Percentiles rank a stretch among this genome's conserved stretches.
phyloP scores from a whole-genome alignment of 148 eudicot genomes.

The Fagopyrum homotropicum region DNA sequence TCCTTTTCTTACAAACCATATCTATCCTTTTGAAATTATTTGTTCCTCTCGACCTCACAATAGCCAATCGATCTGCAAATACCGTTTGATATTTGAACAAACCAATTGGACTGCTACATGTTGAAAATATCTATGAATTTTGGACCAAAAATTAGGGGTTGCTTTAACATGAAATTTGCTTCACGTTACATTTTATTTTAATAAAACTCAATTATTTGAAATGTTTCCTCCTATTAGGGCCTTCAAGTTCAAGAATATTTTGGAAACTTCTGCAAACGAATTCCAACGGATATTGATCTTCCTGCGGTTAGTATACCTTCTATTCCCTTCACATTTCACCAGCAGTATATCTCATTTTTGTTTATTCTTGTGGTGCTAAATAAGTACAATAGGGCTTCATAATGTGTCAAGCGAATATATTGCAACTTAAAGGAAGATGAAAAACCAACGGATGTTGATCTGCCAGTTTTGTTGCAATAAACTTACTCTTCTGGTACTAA shows the following conservation, averaged over 20 bases:
- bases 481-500: not conserved
- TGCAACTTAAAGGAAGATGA: too few species aligned
- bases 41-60: too few species aligned
- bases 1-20: too few species aligned
- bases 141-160: too few species aligned
- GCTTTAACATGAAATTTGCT: not conserved
- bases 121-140: too few species aligned
- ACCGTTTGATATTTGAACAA: too few species aligned
- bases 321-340: not conserved
- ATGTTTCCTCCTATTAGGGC: slow-evolving; percentile 34
- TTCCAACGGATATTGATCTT: slow-evolving; percentile 92
- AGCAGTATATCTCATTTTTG: not conserved
- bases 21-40: too few species aligned
- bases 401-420: too few species aligned
- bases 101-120: too few species aligned
- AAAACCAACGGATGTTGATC: too few species aligned
- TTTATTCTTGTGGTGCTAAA: not conserved
- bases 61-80: too few species aligned
- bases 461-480: too few species aligned
- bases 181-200: not conserved
- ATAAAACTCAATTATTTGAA: not conserved
- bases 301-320: slow-evolving; percentile 60
- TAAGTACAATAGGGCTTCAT: not conserved
- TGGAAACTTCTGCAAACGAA: slow-evolving; percentile 94
- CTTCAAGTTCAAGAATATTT: slow-evolving; percentile 86